A percentile compares a stretch with the other conserved stretches of the same genome.
Evolutionary conservation across 2,329 filamentous ascomycete species (phyloP).

Genomic region (Clonostachys solani): DNA sequence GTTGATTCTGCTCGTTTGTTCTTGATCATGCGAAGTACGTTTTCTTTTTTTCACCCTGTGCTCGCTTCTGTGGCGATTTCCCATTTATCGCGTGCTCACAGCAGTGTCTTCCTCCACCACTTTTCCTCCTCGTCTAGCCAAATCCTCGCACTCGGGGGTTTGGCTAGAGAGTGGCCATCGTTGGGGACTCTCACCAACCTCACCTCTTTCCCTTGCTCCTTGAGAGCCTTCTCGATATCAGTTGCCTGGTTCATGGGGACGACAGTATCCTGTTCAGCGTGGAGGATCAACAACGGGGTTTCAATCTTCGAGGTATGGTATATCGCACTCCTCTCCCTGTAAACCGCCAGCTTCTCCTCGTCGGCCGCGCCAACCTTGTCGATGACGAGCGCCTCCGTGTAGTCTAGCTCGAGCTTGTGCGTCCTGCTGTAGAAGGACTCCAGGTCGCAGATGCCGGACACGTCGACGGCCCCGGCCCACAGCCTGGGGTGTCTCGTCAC

Average conservation of each 20-base stretch:
- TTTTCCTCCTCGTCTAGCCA: slow-evolving; percentile 38
- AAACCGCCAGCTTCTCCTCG: slow-evolving; percentile 33
- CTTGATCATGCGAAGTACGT: no score
- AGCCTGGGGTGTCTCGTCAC: slow-evolving; percentile 37
- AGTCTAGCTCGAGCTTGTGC: slow-evolving; percentile 53
- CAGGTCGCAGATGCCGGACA: slow-evolving; percentile 48
- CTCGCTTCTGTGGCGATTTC: background rate
- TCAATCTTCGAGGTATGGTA: slow-evolving; percentile 41
- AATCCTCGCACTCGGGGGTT: slow-evolving; percentile 28
- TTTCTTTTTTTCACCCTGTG: background rate
- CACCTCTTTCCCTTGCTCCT: slow-evolving; percentile 33
- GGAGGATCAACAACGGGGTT: slow-evolving; percentile 49
- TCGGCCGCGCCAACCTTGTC: slow-evolving; percentile 19
- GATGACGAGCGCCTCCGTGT: slow-evolving; percentile 39
- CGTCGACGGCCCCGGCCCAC: slow-evolving; percentile 44
- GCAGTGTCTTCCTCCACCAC: slow-evolving; percentile 39
- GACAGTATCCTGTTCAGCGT: slow-evolving; percentile 50
- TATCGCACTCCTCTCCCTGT: slow-evolving; percentile 41
- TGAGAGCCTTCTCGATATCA: slow-evolving; percentile 43
- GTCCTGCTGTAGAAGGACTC: slow-evolving; percentile 37
- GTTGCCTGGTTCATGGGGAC: slow-evolving; percentile 54
- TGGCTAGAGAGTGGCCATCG: slow-evolving; percentile 46
- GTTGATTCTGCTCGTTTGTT: no score
- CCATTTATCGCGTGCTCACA: slow-evolving; percentile 7
- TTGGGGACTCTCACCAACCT: slow-evolving; percentile 40